Base-by-base conservation (phyloP, 202 grass and related monocot genomes). In the Setaria italica region DNA sequence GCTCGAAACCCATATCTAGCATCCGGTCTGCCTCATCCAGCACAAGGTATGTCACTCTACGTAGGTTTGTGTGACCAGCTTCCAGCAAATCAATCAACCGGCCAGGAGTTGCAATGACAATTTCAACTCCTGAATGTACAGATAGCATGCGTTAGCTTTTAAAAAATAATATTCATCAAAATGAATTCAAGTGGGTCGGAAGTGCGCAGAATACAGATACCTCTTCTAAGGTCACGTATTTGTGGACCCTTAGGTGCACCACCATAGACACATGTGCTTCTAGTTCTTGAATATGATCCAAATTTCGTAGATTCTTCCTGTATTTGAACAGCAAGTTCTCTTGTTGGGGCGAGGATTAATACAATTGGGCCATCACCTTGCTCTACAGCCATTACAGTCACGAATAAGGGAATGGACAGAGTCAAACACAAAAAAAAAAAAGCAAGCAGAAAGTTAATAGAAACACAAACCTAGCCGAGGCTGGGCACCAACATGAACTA, bases 1-100 rank as follows among this genome's bases (percentile, higher is more conserved):
- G 94, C 85, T 97, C 97, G 81, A 99, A 99, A 6, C 97, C 94
- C 94, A 99, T 99, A 81, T 99, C 97, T 43, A 99, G 77, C 94
- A 99, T 99, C 51, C 94, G 90, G 80, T 99, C 94, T 53, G 97
- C 94, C 89, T 99, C 97, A 76, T 99, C 97, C 83, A 99, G 79
- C 19, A 94, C 90, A 64, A 99, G 94, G 69, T 94, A 99, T 15
- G 97, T 99, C 30, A 99, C 93, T 76, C 91, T 93, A 11, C 86
- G 88, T 41, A 99, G 85, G 77, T 97, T 99, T 16, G 94, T 99
- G 85, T 96, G 90, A 25, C 92, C 79, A 65, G 88, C 85, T 97
- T 99, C 97, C 43, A 99, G 83, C 92, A 99, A 87, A 88, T 99
- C 94, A 59, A 99, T 99, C 77, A 99, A 72, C 41, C 94, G 86